phyloP scores from a whole-genome alignment of 805 yeast genomes.

The Komagataella mondaviorum region DNA sequence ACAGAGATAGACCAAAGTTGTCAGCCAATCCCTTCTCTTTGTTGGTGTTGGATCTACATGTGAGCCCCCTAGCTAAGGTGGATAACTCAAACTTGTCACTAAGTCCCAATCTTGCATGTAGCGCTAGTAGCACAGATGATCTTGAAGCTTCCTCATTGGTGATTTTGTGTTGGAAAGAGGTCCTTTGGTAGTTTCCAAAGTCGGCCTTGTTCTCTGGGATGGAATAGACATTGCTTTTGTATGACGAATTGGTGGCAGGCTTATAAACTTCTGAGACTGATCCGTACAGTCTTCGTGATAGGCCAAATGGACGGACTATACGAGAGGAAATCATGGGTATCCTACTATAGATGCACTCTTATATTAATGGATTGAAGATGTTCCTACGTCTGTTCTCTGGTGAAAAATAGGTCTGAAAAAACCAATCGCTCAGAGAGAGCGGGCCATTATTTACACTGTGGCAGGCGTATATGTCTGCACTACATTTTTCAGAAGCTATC shows the following conservation, averaged over 20 bases:
- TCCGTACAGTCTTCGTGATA: neutral
- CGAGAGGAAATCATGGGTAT: neutral
- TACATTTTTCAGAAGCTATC: neutral
- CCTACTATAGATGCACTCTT: neutral
- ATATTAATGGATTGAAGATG: neutral
- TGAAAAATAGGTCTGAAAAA: neutral
- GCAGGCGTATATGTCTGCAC: neutral
- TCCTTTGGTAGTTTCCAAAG: constrained; percentile 18
- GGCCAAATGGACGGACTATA: neutral
- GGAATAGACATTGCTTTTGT: neutral
- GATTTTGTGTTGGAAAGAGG: constrained; percentile 15
- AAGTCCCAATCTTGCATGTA: constrained; percentile 64
- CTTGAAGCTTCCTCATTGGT: constrained; percentile 37
- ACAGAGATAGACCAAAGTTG: constrained; percentile 67
- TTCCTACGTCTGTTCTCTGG: neutral
- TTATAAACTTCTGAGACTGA: neutral
- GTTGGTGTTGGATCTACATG: constrained; percentile 25
- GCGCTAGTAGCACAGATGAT: constrained; percentile 63
- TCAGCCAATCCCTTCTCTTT: constrained; percentile 36
- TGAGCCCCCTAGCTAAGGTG: constrained; percentile 70
- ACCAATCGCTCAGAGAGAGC: neutral
- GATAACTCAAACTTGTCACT: constrained; percentile 43
- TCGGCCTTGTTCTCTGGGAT: constrained; percentile 9
- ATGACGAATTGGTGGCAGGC: constrained; percentile 1
- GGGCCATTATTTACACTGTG: neutral